A percentile compares a stretch with the other conserved stretches of the same genome.
Conservation (phyloP, 176 grass and related monocot genomes). For the Sorghum bicolor region DNA sequence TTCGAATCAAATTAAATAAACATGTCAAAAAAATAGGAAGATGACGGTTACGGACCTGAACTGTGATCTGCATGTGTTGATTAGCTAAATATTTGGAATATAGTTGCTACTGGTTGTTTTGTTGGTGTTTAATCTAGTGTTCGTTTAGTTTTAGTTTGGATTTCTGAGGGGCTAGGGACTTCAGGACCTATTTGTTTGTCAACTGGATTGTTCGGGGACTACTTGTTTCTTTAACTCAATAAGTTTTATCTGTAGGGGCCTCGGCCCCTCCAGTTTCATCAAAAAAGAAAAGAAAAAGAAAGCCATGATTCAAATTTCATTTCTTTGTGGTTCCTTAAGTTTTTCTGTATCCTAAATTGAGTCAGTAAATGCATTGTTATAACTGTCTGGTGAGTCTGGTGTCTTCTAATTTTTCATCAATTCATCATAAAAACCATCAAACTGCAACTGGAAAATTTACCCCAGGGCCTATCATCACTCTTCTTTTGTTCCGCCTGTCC, state of each 20-base stretch:
- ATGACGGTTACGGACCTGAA: background rate
- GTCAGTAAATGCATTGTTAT: background rate
- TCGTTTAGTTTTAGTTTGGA: background rate
- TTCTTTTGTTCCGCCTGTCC: background rate
- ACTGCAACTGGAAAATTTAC: background rate
- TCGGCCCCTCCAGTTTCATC: no score
- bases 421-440: background rate
- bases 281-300: no score
- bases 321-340: background rate
- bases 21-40: background rate
- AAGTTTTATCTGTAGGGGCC: no score
- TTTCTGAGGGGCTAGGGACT: background rate
- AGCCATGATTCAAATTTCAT: background rate
- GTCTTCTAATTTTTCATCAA: background rate
- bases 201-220: no score
- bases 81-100: background rate
- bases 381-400: background rate
- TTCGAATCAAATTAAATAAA: conserved; percentile 9
- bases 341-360: background rate
- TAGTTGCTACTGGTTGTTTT: background rate
- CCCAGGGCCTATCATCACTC: background rate
- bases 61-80: background rate
- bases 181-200: background rate
- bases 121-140: no score
- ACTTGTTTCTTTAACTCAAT: no score